A percentile compares a stretch with the other conserved stretches of the same genome.
phyloP scores from a whole-genome alignment of 805 yeast species.

The Sungouiozyma ichnusensis region DNA sequence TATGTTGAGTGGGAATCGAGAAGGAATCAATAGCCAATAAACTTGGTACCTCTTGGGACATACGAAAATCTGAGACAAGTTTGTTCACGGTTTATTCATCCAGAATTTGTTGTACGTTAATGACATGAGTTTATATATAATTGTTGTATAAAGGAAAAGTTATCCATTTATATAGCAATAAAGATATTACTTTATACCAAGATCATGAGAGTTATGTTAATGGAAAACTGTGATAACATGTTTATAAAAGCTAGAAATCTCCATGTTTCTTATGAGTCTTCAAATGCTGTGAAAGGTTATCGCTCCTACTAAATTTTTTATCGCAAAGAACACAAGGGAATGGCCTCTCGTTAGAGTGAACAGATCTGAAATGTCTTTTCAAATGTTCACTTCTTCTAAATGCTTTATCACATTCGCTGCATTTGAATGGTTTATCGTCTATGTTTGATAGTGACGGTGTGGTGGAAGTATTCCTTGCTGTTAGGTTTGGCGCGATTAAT shows the following conservation, averaged over 20 bases:
- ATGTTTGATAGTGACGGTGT: background rate
- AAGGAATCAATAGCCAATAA: background rate
- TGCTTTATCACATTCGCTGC: slow-evolving; percentile 32
- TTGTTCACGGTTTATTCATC: too few relatives aligned
- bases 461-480: slow-evolving; percentile 1
- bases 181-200: too few relatives aligned
- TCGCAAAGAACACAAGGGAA: slow-evolving; percentile 49
- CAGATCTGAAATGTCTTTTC: slow-evolving; percentile 56
- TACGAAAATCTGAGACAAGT: too few relatives aligned
- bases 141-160: too few relatives aligned
- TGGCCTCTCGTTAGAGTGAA: slow-evolving; percentile 52
- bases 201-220: too few relatives aligned
- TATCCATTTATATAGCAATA: too few relatives aligned
- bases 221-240: too few relatives aligned
- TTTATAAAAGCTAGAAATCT: slow-evolving; percentile 25
- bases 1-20: background rate
- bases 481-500: background rate
- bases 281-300: slow-evolving; percentile 56
- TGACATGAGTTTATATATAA: too few relatives aligned
- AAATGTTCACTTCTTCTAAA: slow-evolving; percentile 60
- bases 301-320: slow-evolving; percentile 56
- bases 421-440: slow-evolving; percentile 30
- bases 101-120: too few relatives aligned
- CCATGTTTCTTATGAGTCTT: slow-evolving; percentile 39
- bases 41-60: background rate